Conservation (phyloP, 2,329 filamentous ascomycete genomes). For the Dactylellina parvicollis region DNA sequence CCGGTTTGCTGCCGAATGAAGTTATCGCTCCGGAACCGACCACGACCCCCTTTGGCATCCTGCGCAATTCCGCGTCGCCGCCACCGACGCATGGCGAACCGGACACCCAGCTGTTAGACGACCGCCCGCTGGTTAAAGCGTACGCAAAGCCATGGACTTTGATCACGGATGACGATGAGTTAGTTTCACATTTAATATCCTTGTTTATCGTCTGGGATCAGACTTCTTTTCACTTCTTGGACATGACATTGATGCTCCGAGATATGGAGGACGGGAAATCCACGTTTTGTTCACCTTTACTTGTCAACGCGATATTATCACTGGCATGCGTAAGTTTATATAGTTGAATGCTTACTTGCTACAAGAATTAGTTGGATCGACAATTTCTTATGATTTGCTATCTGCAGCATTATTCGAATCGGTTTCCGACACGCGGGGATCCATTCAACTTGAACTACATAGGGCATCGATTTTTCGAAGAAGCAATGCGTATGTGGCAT, state of each 20-base stretch:
- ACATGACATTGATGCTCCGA: background rate
- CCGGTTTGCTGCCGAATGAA: no score
- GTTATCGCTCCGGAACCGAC: no score
- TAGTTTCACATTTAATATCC: slow-evolving; percentile 10
- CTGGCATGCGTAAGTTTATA: background rate
- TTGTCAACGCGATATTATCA: background rate
- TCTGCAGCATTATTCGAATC: no score
- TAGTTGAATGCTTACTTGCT: background rate
- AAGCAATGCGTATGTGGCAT: no score
- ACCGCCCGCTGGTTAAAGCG: background rate
- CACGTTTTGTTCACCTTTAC: background rate
- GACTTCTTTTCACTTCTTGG: background rate
- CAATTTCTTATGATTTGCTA: background rate
- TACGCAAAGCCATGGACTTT: background rate
- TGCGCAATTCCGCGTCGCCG: no score
- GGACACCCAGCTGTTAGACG: no score
- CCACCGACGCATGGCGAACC: no score
- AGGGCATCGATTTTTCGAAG: no score
- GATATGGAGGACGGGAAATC: background rate
- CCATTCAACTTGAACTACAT: no score
- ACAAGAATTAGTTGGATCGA: background rate
- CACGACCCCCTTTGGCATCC: no score
- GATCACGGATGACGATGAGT: background rate
- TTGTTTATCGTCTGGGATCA: slow-evolving; percentile 1
- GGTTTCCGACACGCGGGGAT: no score